Evolutionary conservation across 176 grass and related monocot genomes (phyloP).

Genomic region (Saccharum spontaneum): DNA sequence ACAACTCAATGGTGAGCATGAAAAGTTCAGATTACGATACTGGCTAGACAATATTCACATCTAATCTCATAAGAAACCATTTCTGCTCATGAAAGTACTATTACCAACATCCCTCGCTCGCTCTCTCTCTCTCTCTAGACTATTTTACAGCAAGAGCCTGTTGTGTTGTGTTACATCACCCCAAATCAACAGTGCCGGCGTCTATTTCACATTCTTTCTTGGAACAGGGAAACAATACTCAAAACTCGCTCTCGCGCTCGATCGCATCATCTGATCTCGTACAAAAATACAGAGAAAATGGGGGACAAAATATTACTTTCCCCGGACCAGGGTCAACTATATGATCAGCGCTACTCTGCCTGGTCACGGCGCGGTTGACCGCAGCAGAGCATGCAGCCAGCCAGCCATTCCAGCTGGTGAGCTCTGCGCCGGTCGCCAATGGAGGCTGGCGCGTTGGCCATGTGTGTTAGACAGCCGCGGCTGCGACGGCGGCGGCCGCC

Average conservation of each 20-base stretch:
- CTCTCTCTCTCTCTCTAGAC: background rate
- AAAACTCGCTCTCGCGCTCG: slow-evolving; percentile 27
- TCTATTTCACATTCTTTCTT: background rate
- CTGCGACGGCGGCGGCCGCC: background rate
- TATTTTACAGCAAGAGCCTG: slow-evolving; percentile 22
- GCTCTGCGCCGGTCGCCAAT: slow-evolving; percentile 5
- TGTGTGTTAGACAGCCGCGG: slow-evolving; percentile 16
- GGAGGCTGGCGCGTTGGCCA: background rate
- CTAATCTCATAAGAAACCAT: background rate
- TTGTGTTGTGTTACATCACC: background rate
- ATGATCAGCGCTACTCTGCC: slow-evolving; percentile 19
- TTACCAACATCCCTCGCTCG: background rate
- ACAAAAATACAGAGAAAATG: slow-evolving; percentile 21
- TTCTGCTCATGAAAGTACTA: background rate
- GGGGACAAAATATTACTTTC: background rate
- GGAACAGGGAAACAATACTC: slow-evolving; percentile 12
- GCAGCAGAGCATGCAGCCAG: slow-evolving; percentile 16
- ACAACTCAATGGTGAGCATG: slow-evolving; percentile 27
- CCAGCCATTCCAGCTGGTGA: background rate
- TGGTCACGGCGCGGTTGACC: slow-evolving; percentile 36
- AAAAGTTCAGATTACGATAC: slow-evolving; percentile 29
- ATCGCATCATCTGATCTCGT: background rate
- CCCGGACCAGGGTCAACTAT: slow-evolving; percentile 25
- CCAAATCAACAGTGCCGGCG: slow-evolving; percentile 21
- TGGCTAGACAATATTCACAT: background rate